Evolutionary conservation across 495 filamentous ascomycete genomes (phyloP).

Genomic region (Xylaria scruposa): DNA sequence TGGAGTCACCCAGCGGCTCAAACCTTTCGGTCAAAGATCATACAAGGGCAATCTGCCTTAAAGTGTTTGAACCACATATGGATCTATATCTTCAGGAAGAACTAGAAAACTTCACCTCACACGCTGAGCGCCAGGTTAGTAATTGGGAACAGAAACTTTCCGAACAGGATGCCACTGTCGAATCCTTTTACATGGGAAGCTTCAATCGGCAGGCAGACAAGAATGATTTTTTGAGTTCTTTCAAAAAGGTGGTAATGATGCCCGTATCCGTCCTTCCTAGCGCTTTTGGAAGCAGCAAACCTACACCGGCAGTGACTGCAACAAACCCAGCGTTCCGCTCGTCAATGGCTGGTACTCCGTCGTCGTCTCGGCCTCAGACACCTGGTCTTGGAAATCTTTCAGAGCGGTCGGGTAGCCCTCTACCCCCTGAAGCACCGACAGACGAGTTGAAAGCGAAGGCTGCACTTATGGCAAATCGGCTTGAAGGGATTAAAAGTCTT

Average conservation of each 20-base stretch:
- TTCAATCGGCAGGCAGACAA: constrained; percentile 95
- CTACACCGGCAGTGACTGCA: constrained; percentile 41
- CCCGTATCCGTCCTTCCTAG: constrained; percentile 87
- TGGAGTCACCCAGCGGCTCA: constrained; percentile 61
- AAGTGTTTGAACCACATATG: constrained; percentile 87
- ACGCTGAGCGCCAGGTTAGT: constrained; percentile 75
- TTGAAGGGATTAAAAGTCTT: constrained; percentile 91
- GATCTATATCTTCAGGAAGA: constrained; percentile 95
- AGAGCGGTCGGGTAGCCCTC: constrained; percentile 51
- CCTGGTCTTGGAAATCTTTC: constrained; percentile 40
- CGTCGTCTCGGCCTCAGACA: constrained; percentile 56
- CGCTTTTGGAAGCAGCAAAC: constrained; percentile 57
- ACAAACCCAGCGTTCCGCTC: constrained; percentile 36
- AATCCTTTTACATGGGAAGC: constrained; percentile 94
- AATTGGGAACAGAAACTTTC: constrained; percentile 91
- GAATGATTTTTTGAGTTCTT: constrained; percentile 91
- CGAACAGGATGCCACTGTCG: constrained; percentile 87
- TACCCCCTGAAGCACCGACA: constrained; percentile 72
- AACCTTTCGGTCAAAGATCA: constrained; percentile 39
- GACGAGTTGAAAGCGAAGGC: constrained; percentile 95
- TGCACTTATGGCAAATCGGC: constrained; percentile 89
- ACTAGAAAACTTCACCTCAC: constrained; percentile 78
- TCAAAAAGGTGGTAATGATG: constrained; percentile 99
- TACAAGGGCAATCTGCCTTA: constrained; percentile 67
- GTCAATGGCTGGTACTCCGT: constrained; percentile 37